phyloP scores from a whole-genome alignment of 495 filamentous ascomycete genomes.

The Aspergillus indologenus region DNA sequence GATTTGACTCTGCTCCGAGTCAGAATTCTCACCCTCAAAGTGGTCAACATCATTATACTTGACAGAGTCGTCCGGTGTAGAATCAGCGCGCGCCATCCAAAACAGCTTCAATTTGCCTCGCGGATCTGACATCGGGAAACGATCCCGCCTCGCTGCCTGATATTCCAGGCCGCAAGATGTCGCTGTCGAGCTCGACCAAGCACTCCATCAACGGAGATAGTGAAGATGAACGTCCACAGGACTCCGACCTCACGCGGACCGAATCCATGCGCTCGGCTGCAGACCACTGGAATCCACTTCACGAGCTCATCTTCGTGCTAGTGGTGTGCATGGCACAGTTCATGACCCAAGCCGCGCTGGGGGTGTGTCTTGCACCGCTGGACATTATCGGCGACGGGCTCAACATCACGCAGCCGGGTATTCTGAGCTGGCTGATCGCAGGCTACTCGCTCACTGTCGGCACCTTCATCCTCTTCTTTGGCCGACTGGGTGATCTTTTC shows the following conservation, averaged over 20 bases:
- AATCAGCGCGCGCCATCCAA: too few relatives aligned
- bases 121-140: not conserved
- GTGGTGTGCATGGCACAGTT: conserved; percentile 35
- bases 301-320: conserved; percentile 27
- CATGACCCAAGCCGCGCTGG: conserved; percentile 33
- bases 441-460: conserved; percentile 59
- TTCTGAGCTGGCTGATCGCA: conserved; percentile 54
- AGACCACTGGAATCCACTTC: conserved; percentile 23
- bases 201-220: not conserved
- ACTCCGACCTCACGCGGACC: not conserved
- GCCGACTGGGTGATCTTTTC: conserved; percentile 57
- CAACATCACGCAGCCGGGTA: conserved; percentile 35
- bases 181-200: not conserved
- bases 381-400: conserved; percentile 48
- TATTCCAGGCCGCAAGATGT: not conserved
- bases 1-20: not conserved
- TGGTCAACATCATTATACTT: too few relatives aligned
- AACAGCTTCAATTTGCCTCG: too few relatives aligned
- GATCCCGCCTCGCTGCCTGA: not conserved
- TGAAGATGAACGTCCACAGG: not conserved
- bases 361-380: conserved; percentile 36
- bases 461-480: conserved; percentile 63
- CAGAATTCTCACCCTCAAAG: not conserved
- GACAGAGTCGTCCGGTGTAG: too few relatives aligned
- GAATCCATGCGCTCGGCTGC: conserved; percentile 22